Conservation (phyloP, 2,329 filamentous ascomycete species). For the Salinomyces thailandicus region DNA sequence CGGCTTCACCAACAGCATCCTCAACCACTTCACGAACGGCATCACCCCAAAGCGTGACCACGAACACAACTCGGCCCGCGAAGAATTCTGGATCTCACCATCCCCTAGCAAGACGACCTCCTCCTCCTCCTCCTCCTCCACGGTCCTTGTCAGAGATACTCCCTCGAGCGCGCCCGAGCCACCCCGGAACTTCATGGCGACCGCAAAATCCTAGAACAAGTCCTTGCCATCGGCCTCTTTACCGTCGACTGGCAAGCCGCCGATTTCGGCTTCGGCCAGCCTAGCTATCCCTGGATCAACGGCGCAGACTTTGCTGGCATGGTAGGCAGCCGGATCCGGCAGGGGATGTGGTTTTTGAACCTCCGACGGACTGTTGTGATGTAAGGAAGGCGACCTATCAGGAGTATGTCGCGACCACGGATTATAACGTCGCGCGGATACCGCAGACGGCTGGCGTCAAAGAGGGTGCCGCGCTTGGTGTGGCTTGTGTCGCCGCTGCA, state of each 20-base stretch:
- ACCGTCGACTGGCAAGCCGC: constrained; percentile 66
- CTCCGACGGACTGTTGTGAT: constrained; percentile 65
- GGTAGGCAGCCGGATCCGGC: constrained; percentile 48
- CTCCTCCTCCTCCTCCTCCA: constrained; percentile 26
- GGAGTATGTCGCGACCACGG: constrained; percentile 54
- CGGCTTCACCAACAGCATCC: constrained; percentile 10
- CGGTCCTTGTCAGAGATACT: constrained; percentile 26
- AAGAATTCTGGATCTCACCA: constrained; percentile 22
- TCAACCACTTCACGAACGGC: constrained; percentile 12
- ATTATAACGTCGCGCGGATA: constrained; percentile 55
- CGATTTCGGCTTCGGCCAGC: constrained; percentile 61
- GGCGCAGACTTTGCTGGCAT: constrained; percentile 60
- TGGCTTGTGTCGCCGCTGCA: constrained; percentile 60
- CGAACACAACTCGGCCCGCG: constrained; percentile 1
- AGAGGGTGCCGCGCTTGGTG: constrained; percentile 54
- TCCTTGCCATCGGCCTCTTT: constrained; percentile 58
- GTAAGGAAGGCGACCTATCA: constrained; percentile 62
- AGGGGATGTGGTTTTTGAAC: constrained; percentile 52
- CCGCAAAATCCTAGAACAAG: constrained; percentile 52
- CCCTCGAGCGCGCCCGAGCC: constrained; percentile 20
- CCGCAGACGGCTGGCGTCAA: constrained; percentile 44
- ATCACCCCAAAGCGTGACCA: constrained; percentile 4
- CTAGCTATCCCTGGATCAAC: constrained; percentile 56
- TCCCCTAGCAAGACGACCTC: constrained; percentile 26
- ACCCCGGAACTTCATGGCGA: constrained; percentile 26